These are phyloP conservation scores for Penicillium pulvis DNA, from an alignment of 495 filamentous ascomycete genomes.

Conservation along the genomic window DNA sequence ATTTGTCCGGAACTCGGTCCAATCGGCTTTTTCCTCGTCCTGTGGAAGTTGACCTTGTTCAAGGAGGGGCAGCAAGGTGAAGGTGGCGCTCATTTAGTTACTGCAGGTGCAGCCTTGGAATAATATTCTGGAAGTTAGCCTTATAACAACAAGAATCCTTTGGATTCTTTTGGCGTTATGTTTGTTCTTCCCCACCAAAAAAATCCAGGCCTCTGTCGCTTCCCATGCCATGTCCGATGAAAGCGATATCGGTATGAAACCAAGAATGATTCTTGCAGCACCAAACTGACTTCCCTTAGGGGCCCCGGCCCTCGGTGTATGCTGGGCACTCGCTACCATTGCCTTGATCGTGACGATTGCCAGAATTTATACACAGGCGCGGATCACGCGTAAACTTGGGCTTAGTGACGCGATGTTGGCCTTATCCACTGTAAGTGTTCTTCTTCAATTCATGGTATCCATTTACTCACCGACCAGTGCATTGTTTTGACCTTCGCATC, in stretches of 20 bases:
- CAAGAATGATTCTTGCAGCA: not conserved
- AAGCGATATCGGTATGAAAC: not conserved
- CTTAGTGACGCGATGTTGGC: conserved; percentile 3
- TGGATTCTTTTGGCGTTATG: not conserved
- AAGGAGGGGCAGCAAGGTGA: not conserved
- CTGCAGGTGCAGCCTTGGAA: not conserved
- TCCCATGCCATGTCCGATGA: not conserved
- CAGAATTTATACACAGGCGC: conserved; percentile 2
- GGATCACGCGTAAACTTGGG: conserved; percentile 5
- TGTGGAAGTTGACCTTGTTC: not conserved
- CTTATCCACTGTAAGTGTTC: not conserved
- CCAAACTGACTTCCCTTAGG: not conserved
- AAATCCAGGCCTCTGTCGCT: not conserved
- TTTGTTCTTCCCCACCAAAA: not conserved
- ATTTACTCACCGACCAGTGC: not conserved
- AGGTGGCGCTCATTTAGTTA: not conserved
- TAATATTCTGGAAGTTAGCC: not conserved
- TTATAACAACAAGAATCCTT: not conserved
- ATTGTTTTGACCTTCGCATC: conserved; percentile 1
- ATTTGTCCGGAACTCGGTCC: not conserved
- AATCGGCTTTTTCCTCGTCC: not conserved
- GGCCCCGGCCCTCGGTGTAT: conserved; percentile 1
- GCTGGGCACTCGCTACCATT: conserved; percentile 1
- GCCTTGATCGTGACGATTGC: conserved; percentile 1
- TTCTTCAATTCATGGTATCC: no score